Evolutionary conservation across 768 basidiomycete genomes (phyloP).

Genomic region (Kwoniella shandongensis): DNA sequence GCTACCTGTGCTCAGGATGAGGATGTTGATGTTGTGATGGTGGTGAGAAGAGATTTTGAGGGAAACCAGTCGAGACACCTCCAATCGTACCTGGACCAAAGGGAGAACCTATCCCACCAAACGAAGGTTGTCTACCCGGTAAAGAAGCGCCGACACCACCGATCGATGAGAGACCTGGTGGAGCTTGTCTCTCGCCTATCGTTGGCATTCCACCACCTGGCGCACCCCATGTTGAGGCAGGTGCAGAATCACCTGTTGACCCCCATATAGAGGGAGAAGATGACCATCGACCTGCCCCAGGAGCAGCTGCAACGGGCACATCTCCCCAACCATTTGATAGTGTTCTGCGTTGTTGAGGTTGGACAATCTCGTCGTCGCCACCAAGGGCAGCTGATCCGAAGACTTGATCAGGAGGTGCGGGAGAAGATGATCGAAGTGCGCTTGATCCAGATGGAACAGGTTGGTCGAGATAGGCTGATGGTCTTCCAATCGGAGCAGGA

Average conservation of each 20-base stretch:
- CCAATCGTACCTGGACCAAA: constrained; percentile 5
- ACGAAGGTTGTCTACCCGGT: constrained; percentile 21
- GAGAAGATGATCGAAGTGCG: constrained; percentile 20
- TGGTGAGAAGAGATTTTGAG: constrained; percentile 27
- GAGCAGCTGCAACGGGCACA: constrained; percentile 22
- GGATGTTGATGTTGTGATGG: constrained; percentile 19
- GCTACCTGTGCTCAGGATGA: constrained; percentile 18
- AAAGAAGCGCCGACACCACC: neutral
- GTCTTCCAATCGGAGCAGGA: constrained; percentile 21
- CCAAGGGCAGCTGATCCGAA: constrained; percentile 51
- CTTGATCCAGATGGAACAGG: constrained; percentile 19
- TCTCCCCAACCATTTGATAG: constrained; percentile 40
- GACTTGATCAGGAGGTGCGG: constrained; percentile 39
- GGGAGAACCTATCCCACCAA: constrained; percentile 19
- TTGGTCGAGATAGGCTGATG: constrained; percentile 15
- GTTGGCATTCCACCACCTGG: constrained; percentile 16
- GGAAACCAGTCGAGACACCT: neutral
- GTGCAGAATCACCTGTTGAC: constrained; percentile 6
- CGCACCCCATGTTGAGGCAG: constrained; percentile 12
- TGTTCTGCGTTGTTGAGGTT: constrained; percentile 28
- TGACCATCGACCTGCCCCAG: constrained; percentile 29
- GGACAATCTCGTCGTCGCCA: constrained; percentile 51
- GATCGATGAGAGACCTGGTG: constrained; percentile 1
- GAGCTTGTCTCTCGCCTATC: constrained; percentile 21
- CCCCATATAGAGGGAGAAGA: constrained; percentile 31